Evolutionary conservation across 108 stramenopile genomes (phyloP).

Genomic region (Stephanodiscus minutulus): DNA sequence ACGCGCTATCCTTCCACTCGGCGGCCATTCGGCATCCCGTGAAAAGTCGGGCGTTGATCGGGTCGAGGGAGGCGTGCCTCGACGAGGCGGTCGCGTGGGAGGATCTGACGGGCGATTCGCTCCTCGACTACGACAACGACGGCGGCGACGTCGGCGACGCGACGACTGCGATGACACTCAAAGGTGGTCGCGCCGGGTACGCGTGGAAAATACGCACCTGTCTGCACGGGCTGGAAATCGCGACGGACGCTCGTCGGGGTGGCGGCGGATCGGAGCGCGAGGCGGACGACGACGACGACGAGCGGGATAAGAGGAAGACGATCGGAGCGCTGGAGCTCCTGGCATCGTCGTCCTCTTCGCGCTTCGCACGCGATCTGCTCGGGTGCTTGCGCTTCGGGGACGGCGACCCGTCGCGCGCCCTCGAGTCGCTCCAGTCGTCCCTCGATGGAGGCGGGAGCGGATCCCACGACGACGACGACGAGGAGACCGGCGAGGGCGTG

Average conservation of each 20-base stretch:
- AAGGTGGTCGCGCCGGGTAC: constrained; percentile 24
- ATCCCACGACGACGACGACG: constrained; percentile 30
- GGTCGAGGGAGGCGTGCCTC: constrained; percentile 27
- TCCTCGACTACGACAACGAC: not conserved
- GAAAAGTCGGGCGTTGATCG: constrained; percentile 1
- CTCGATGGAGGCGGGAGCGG: constrained; percentile 19
- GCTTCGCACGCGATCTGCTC: constrained; percentile 32
- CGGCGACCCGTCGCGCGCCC: constrained; percentile 28
- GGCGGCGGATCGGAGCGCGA: not conserved
- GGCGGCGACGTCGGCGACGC: not conserved
- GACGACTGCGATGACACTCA: no score
- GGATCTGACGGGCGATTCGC: not conserved
- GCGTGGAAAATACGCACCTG: constrained; percentile 41
- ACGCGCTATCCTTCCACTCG: constrained; percentile 41
- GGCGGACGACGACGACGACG: not conserved
- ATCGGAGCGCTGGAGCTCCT: constrained; percentile 22
- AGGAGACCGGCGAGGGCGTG: constrained; percentile 12
- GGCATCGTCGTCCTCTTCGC: constrained; percentile 35
- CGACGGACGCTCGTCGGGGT: not conserved
- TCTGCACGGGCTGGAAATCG: constrained; percentile 36
- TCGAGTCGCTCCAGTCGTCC: constrained; percentile 36
- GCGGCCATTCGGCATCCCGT: constrained; percentile 8
- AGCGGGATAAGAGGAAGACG: not conserved
- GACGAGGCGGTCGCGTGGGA: constrained; percentile 39
- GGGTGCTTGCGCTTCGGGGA: constrained; percentile 37